phyloP scores from a whole-genome alignment of 2,329 filamentous ascomycete species.

The Nigrospora sphaerica region DNA sequence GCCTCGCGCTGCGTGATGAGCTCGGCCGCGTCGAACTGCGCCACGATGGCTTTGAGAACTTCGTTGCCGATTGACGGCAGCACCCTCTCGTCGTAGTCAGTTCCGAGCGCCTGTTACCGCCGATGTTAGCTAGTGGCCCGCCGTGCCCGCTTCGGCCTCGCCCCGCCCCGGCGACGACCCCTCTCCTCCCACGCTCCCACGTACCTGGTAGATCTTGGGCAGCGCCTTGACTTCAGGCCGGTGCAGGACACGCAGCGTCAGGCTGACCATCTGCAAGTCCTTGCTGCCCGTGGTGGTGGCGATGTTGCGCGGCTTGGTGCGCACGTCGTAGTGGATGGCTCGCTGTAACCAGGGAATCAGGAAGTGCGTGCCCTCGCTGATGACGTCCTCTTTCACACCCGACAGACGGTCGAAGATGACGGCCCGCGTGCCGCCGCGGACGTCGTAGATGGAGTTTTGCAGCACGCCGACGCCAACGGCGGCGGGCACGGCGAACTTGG shows the following conservation, averaged over 20 bases:
- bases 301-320: constrained; percentile 95
- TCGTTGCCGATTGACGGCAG: constrained; percentile 98
- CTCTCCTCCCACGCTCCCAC: constrained; percentile 11
- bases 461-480: constrained; percentile 60
- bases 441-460: constrained; percentile 88
- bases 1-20: constrained; percentile 98
- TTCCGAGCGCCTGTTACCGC: constrained; percentile 77
- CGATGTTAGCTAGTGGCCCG: not conserved
- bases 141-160: not conserved
- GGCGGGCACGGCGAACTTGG: constrained; percentile 65
- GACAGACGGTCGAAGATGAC: constrained; percentile 95
- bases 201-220: constrained; percentile 97
- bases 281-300: constrained; percentile 96
- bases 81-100: constrained; percentile 97
- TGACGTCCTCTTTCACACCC: constrained; percentile 86
- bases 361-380: constrained; percentile 97
- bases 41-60: constrained; percentile 96
- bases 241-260: constrained; percentile 92
- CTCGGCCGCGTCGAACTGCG: constrained; percentile 97
- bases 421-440: constrained; percentile 86
- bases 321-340: constrained; percentile 92
- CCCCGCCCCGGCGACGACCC: not conserved
- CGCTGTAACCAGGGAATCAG: constrained; percentile 92
- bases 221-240: constrained; percentile 86
- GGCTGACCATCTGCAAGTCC: constrained; percentile 99